Conservation (phyloP, 2,329 filamentous ascomycete species). For the Pezicula carpinea region DNA sequence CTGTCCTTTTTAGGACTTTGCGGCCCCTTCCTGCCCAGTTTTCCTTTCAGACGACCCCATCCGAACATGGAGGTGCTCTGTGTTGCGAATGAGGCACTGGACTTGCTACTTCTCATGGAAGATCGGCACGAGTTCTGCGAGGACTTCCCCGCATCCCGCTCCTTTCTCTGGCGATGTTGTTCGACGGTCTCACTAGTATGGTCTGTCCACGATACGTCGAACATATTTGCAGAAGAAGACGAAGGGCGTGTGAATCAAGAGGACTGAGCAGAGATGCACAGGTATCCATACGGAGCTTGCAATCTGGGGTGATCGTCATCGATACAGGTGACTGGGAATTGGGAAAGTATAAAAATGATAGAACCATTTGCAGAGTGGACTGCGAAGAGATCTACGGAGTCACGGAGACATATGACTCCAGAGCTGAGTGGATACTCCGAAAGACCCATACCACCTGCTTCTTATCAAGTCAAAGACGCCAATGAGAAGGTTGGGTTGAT, state of each 20-base stretch:
- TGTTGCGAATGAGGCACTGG: constrained; percentile 8
- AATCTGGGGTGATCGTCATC: not conserved
- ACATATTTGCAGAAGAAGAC: constrained; percentile 1
- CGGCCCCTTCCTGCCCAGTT: not conserved
- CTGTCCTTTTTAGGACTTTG: no score
- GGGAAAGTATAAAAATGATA: no score
- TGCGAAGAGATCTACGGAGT: no score
- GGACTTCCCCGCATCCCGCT: not conserved
- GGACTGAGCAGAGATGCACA: not conserved
- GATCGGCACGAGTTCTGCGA: not conserved
- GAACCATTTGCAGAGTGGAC: no score
- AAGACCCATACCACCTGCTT: no score
- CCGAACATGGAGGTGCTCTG: not conserved
- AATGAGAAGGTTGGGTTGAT: no score
- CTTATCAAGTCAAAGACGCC: no score
- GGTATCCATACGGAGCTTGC: not conserved
- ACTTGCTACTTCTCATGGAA: constrained; percentile 1
- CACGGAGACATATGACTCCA: no score
- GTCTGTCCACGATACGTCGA: constrained; percentile 7
- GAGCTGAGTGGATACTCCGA: no score
- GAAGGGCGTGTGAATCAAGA: not conserved
- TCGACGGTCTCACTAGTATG: constrained; percentile 3
- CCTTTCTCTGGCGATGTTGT: constrained; percentile 4
- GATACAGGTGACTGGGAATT: not conserved
- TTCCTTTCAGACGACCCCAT: not conserved